Evolutionary conservation across 2,329 filamentous ascomycete species (phyloP), one percentile per base, ranked within the genome.

Genomic region (Chaetomium globosum): DNA sequence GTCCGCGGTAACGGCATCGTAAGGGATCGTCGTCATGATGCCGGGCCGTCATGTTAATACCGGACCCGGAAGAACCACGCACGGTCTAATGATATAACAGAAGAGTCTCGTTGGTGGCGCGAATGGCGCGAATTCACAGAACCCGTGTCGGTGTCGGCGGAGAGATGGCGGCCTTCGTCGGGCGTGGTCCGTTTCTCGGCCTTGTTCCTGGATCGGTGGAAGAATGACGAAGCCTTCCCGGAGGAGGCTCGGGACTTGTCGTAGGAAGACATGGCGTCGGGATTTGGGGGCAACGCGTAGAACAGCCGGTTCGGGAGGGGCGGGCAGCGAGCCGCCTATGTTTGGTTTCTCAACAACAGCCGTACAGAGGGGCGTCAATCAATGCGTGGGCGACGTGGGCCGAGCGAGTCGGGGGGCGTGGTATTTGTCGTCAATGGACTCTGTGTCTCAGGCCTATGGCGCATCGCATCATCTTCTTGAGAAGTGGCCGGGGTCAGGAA

Each of bases 191-290:
- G 85, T 76, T 88, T 87, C 73, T 86, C 85, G 72, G 84, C 83
- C 78, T 88, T 91, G 78, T 96, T 90, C 80, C 92, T 95, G 80
- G 89, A 90, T 75, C 93, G 87, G 74, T 92, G 93, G 81, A 97
- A 97, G 82, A 97, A 92, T 68, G 89, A 92, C 76, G 74, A 74
- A 59, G 71, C 70, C 72, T 77, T 77, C 74, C 83, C 83, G 63
- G 91, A 93, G 70, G 91, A 93, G 70, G 94, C 90, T 78, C 91
- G 88, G 74, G 89, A 84, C 81, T 93, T 92, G 81, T 91, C 89
- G 81, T 89, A 83, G 75, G 85, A 83, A 73, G 87, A 82, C 86
- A 87, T 86, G 74, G 71, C 67, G 69, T 61, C 57, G 63, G 62
- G 39, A 7, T 43, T 43, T 4, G 16, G n/a, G 58, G 65, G 69